phyloP scores from a whole-genome alignment of 2,329 filamentous ascomycete genomes.

The Pseudocercospora musae region DNA sequence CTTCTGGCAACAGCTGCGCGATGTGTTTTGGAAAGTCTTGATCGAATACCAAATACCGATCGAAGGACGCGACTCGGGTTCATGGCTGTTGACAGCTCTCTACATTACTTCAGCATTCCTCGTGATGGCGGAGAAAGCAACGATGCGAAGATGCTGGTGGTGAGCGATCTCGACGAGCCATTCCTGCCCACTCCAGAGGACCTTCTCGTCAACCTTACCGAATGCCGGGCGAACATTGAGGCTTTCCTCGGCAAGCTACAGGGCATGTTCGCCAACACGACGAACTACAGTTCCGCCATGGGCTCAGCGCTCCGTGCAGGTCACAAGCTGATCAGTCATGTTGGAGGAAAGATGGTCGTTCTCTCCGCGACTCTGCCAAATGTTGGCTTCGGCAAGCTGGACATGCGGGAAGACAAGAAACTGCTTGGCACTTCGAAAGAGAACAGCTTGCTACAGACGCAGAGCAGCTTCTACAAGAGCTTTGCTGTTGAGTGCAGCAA shows the following conservation, averaged over 20 bases:
- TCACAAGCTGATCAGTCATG: conserved; percentile 90
- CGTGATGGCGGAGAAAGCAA: conserved; percentile 80
- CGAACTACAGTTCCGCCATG: conserved; percentile 87
- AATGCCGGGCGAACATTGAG: conserved; percentile 88
- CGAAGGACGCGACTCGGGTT: conserved; percentile 89
- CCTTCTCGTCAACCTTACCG: conserved; percentile 80
- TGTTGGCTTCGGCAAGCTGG: conserved; percentile 81
- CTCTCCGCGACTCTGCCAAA: conserved; percentile 88
- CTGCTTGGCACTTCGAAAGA: conserved; percentile 91
- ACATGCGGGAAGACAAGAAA: conserved; percentile 96
- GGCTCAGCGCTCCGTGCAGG: conserved; percentile 88
- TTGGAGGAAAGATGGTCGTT: conserved; percentile 93
- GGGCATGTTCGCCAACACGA: conserved; percentile 94
- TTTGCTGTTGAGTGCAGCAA: conserved; percentile 99
- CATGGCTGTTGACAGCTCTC: conserved; percentile 86
- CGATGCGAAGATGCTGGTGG: conserved; percentile 87
- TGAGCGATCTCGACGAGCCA: conserved; percentile 93
- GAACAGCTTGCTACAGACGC: conserved; percentile 79
- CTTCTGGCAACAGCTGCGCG: conserved; percentile 87
- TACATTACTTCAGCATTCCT: conserved; percentile 95
- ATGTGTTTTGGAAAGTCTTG: conserved; percentile 90
- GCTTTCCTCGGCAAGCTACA: conserved; percentile 86
- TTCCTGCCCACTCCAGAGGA: conserved; percentile 93
- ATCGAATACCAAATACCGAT: conserved; percentile 97
- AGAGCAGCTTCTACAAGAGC: conserved; percentile 96